A percentile compares a stretch with the other conserved stretches of the same genome.
Evolutionary conservation across 805 yeast species (phyloP).

Genomic region (Tetrapisispora taiwanensis): DNA sequence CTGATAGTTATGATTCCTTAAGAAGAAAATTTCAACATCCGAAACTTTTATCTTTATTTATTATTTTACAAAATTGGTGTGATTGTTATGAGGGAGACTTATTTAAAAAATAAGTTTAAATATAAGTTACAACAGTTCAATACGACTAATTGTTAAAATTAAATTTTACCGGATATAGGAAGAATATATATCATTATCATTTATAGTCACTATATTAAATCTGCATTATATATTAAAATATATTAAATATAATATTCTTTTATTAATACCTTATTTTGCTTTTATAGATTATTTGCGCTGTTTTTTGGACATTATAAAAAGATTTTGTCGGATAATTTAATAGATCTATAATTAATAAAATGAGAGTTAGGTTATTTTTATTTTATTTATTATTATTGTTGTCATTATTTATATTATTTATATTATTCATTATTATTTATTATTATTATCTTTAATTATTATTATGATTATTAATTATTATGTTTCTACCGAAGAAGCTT

Average conservation of each 20-base stretch:
- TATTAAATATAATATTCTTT: too few species aligned
- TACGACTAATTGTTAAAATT: background rate
- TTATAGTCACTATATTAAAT: background rate
- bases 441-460: background rate
- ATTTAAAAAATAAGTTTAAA: slow-evolving; percentile 1
- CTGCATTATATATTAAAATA: background rate
- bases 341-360: too few species aligned
- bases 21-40: slow-evolving; percentile 17
- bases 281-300: too few species aligned
- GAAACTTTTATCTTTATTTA: slow-evolving; percentile 14
- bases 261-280: too few species aligned
- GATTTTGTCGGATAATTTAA: too few species aligned
- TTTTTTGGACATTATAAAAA: too few species aligned
- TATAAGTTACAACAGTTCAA: background rate
- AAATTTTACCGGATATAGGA: too few species aligned
- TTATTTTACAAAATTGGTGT: slow-evolving; percentile 6
- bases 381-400: background rate
- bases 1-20: slow-evolving; percentile 23
- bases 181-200: too few species aligned
- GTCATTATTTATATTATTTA: background rate
- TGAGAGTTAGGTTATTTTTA: background rate
- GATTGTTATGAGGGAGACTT: slow-evolving; percentile 1
- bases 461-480: background rate
- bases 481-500: background rate
- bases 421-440: background rate